Conservation (phyloP, 2,329 filamentous ascomycete genomes). For the Chalara sp. region DNA sequence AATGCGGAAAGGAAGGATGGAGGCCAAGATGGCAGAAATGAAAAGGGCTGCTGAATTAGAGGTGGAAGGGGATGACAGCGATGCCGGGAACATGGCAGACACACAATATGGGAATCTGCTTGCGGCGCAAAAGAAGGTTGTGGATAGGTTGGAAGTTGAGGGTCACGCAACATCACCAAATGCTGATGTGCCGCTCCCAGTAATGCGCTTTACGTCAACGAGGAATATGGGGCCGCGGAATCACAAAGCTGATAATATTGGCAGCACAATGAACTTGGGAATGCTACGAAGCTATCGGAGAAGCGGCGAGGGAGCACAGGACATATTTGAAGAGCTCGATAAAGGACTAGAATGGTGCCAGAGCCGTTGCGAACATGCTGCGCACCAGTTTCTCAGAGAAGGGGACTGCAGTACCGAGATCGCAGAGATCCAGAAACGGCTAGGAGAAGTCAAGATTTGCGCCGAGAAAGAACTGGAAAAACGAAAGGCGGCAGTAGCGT, state of each 20-base stretch:
- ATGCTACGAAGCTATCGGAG: conserved; percentile 19
- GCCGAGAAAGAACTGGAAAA: conserved; percentile 21
- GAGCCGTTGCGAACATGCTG: conserved; percentile 74
- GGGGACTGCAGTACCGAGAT: conserved; percentile 80
- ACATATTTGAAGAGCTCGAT: conserved; percentile 66
- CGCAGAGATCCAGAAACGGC: conserved; percentile 43
- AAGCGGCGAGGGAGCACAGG: conserved; percentile 5
- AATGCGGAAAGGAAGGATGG: conserved; percentile 83
- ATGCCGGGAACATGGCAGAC: conserved; percentile 9
- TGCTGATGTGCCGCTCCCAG: conserved; percentile 18
- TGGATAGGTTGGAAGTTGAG: conserved; percentile 3
- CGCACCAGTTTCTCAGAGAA: conserved; percentile 82
- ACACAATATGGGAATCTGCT: conserved; percentile 5
- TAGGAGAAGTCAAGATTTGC: conserved; percentile 46
- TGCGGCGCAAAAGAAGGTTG: conserved; percentile 9
- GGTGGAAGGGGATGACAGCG: conserved; percentile 39
- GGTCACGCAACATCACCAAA: conserved; percentile 9
- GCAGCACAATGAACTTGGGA: conserved; percentile 13
- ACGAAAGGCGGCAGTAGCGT: conserved; percentile 10
- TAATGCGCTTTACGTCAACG: conserved; percentile 32
- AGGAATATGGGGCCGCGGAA: conserved; percentile 30
- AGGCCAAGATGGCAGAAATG: conserved; percentile 64
- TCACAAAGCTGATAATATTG: conserved; percentile 9
- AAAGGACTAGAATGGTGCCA: conserved; percentile 75
- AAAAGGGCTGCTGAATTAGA: conserved; percentile 54